Evolutionary conservation across 352 stramenopile species (phyloP), one percentile per base, ranked within the genome.

Genomic region (Nothophytophthora sp.): DNA sequence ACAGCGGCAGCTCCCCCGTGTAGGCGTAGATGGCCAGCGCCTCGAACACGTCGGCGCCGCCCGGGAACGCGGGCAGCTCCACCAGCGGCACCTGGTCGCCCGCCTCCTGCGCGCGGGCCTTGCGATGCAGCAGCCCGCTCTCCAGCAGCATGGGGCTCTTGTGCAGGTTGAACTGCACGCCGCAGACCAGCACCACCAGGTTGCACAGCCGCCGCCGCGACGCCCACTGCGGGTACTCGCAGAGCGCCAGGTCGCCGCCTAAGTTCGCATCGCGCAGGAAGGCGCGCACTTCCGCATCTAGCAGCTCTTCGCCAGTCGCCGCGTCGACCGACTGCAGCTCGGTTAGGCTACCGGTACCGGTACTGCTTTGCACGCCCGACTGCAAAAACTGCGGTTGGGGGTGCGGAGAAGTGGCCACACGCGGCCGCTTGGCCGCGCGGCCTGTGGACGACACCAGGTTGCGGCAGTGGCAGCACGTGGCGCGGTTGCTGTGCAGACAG

Each of bases 401-500:
- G 20, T 41, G 38, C 12, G 44, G 44, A 43, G 18, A n/a, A 5
- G 32, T 5, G 4, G 32, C 35, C 18, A 70, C 40, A 18, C 63
- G 60, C 16, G 61, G 61, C 19, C 67, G 63, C 45, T 78, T 76
- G 23, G 50, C 69, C 12, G 63, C 63, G 35, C 66, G 64, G 16
- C 70, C 73, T 30, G 67, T 70, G 8, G 68, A 83, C n/a, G 66
- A 80, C 36, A 88, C 78, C 60, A 91, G 74, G 56, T 90, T 88
- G 45, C 80, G 80, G 62, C 80, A 90, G 45, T 88, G 76, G 57
- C 76, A 90, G 63, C 80, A 90, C 3, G 76, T 88, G 25, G 80
- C 80, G 37, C 80, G 75, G 29, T 81, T 88, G 49, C 73, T 86
- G 70, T 90, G 80, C 19, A 82, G 55, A 33, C 80, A 90, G 20